phyloP scores from a whole-genome alignment of 2,329 filamentous ascomycete species.

The Fusarium decemcellulare region DNA sequence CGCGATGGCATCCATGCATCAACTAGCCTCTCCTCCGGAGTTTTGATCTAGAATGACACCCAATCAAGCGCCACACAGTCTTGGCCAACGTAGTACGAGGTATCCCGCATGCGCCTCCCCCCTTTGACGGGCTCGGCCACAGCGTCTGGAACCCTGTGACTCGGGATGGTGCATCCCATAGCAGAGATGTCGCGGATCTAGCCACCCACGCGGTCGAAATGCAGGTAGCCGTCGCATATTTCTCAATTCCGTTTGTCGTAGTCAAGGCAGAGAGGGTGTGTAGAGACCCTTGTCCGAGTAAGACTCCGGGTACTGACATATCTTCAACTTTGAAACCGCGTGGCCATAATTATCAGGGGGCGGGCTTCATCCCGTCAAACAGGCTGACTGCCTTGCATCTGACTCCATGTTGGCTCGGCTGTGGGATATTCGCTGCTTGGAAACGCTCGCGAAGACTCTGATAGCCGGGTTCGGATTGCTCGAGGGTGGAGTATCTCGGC shows the following conservation, averaged over 20 bases:
- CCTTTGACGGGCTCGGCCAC: slow-evolving; percentile 25
- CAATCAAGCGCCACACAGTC: background rate
- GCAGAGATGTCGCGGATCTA: slow-evolving; percentile 29
- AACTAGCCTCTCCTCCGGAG: background rate
- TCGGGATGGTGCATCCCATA: slow-evolving; percentile 12
- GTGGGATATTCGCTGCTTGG: background rate
- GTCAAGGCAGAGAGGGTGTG: background rate
- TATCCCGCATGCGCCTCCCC: background rate
- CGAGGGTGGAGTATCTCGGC: background rate
- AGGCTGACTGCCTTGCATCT: background rate
- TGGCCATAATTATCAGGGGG: background rate
- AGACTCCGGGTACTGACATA: no score
- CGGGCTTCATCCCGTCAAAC: background rate
- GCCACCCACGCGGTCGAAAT: slow-evolving; percentile 32
- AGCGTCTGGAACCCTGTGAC: slow-evolving; percentile 17
- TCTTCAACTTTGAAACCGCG: background rate
- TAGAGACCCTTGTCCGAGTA: no score
- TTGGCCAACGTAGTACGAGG: slow-evolving; percentile 12
- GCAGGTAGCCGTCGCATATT: slow-evolving; percentile 24
- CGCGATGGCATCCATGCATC: background rate
- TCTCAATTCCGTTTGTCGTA: background rate
- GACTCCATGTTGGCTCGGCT: background rate
- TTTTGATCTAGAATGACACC: slow-evolving; percentile 8
- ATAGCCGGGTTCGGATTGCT: slow-evolving; percentile 4
- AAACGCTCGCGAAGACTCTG: slow-evolving; percentile 5